Evolutionary conservation across 805 yeast genomes (phyloP).

Genomic region (Teunomyces panamensis): DNA sequence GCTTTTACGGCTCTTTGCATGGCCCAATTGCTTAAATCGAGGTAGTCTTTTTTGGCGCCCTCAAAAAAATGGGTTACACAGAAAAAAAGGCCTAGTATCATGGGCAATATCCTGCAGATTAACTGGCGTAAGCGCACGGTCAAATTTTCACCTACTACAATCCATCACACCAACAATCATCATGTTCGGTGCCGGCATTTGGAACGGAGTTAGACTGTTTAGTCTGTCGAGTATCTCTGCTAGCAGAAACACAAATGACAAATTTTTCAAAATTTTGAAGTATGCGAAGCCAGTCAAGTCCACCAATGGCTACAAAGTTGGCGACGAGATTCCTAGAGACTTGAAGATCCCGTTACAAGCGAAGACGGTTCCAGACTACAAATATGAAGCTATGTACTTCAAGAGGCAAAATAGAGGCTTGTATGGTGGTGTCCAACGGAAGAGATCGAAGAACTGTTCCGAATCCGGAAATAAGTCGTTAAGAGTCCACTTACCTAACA

Average conservation of each 20-base stretch:
- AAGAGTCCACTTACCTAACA: slow-evolving; percentile 79
- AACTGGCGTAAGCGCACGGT: background rate
- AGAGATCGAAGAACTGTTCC: slow-evolving; percentile 73
- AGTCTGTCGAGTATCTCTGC: slow-evolving; percentile 1
- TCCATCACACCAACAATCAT: slow-evolving; percentile 2
- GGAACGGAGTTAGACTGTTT: slow-evolving; percentile 3
- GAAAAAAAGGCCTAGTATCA: background rate
- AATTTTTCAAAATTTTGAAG: slow-evolving; percentile 39
- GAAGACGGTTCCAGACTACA: slow-evolving; percentile 33
- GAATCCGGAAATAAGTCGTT: slow-evolving; percentile 73
- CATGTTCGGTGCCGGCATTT: slow-evolving; percentile 5
- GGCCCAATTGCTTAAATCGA: background rate
- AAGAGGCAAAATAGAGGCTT: slow-evolving; percentile 86
- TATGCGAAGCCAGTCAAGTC: slow-evolving; percentile 36
- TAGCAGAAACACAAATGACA: slow-evolving; percentile 18
- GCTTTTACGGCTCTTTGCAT: background rate
- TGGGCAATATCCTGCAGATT: background rate
- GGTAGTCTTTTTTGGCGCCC: too few species aligned
- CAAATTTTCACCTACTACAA: background rate
- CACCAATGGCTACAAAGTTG: slow-evolving; percentile 32
- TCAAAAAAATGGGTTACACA: background rate
- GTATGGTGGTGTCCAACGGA: slow-evolving; percentile 83
- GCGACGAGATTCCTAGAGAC: slow-evolving; percentile 30
- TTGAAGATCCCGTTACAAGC: slow-evolving; percentile 21
- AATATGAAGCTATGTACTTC: slow-evolving; percentile 72